Conservation (phyloP, 305 asterid genomes). For the Solanum hybrid region DNA sequence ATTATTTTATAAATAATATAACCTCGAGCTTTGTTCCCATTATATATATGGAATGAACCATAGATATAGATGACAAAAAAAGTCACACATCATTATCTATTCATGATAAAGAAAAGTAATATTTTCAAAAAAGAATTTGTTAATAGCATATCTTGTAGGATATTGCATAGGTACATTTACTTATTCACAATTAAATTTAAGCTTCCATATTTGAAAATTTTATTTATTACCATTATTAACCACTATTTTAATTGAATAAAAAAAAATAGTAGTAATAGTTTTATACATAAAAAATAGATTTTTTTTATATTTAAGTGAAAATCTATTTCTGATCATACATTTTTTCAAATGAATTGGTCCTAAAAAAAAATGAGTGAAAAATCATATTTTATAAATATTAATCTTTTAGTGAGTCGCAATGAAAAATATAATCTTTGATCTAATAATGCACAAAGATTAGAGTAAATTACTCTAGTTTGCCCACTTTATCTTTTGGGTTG, state of each 20-base stretch:
- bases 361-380: too few species aligned
- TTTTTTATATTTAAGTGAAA: background rate
- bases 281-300: too few species aligned
- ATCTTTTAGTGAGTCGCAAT: background rate
- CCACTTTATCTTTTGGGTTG: background rate
- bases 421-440: too few species aligned
- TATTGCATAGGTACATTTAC: background rate
- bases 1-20: background rate
- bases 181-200: background rate
- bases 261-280: too few species aligned
- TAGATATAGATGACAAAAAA: background rate
- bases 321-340: too few species aligned
- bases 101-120: background rate
- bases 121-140: background rate
- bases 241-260: background rate
- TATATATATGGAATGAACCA: conserved; percentile 6
- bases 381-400: background rate
- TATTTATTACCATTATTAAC: background rate
- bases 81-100: background rate
- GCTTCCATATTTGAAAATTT: background rate
- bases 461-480: background rate
- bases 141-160: background rate
- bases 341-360: background rate
- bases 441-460: background rate
- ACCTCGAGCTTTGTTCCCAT: conserved; percentile 82